phyloP scores from a whole-genome alignment of 192 early-diverging fungal genomes.

The Dispira simplex region DNA sequence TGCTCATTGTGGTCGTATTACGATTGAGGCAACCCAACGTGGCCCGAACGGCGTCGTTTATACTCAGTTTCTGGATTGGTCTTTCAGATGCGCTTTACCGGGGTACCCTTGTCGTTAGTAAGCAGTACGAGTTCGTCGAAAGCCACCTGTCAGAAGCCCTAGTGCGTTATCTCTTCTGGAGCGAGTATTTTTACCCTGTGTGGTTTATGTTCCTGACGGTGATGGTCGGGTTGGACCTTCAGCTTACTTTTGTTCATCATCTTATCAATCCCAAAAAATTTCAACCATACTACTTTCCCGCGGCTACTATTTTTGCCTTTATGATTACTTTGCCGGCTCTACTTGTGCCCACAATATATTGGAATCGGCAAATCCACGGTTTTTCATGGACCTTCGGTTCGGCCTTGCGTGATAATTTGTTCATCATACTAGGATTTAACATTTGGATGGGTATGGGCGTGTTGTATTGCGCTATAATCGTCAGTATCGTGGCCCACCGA shows the following conservation, averaged over 20 bases:
- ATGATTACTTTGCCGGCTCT: neutral
- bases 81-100: neutral
- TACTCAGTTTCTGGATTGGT: constrained; percentile 4
- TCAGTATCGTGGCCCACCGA: neutral
- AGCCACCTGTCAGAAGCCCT: neutral
- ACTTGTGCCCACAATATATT: neutral
- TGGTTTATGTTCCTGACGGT: constrained; percentile 6
- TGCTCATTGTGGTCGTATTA: neutral
- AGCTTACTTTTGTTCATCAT: constrained; percentile 5
- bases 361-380: neutral
- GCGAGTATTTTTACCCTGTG: constrained; percentile 8
- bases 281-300: neutral
- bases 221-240: constrained; percentile 8
- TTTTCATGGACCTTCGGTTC: neutral
- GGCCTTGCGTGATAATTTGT: neutral
- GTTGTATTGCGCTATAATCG: neutral
- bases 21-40: constrained; percentile 3
- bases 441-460: constrained; percentile 2
- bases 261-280: neutral
- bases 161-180: constrained; percentile 5
- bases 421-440: constrained; percentile 4
- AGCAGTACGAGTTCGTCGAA: constrained; percentile 8
- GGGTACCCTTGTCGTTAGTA: neutral
- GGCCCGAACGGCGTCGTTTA: neutral
- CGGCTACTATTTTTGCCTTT: neutral